These are phyloP conservation scores for Apiospora hydei DNA, from an alignment of 2,329 filamentous ascomycete genomes.

Conservation along the genomic window DNA sequence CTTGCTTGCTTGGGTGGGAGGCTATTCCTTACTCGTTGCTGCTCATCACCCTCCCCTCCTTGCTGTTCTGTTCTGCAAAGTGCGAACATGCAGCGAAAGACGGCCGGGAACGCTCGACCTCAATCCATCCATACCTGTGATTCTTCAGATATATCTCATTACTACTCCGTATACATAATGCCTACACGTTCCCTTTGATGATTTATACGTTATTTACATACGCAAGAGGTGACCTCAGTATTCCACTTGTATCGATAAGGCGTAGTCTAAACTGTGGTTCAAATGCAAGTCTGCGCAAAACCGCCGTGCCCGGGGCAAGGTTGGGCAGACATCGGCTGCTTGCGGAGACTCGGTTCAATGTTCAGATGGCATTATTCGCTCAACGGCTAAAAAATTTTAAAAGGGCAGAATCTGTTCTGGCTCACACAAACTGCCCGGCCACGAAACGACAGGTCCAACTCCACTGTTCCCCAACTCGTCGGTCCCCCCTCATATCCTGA, in stretches of 20 bases:
- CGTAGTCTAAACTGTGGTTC: slow-evolving; percentile 9
- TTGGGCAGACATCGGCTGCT: slow-evolving; percentile 18
- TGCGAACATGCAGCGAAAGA: neutral
- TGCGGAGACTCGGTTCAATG: slow-evolving; percentile 2
- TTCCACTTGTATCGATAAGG: slow-evolving; percentile 11
- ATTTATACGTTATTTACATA: neutral
- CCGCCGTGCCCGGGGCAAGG: neutral
- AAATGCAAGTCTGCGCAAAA: slow-evolving; percentile 8
- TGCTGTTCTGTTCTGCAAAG: neutral
- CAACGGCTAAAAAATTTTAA: slow-evolving; percentile 17
- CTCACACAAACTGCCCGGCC: neutral
- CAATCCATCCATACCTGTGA: neutral
- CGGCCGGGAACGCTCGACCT: neutral
- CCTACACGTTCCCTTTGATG: no score
- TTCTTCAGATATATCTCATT: no score
- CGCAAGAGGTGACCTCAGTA: neutral
- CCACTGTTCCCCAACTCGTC: slow-evolving; percentile 2
- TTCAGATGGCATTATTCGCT: slow-evolving; percentile 20
- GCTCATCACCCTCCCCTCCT: neutral
- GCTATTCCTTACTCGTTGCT: neutral
- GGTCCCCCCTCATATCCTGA: slow-evolving; percentile 6
- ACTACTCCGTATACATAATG: no score
- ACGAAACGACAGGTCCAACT: slow-evolving; percentile 2
- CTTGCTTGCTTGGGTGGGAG: neutral
- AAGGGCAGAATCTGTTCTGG: slow-evolving; percentile 10